Evolutionary conservation across 345 rosid genomes (phyloP).

Genomic region (Citrus hindsii): DNA sequence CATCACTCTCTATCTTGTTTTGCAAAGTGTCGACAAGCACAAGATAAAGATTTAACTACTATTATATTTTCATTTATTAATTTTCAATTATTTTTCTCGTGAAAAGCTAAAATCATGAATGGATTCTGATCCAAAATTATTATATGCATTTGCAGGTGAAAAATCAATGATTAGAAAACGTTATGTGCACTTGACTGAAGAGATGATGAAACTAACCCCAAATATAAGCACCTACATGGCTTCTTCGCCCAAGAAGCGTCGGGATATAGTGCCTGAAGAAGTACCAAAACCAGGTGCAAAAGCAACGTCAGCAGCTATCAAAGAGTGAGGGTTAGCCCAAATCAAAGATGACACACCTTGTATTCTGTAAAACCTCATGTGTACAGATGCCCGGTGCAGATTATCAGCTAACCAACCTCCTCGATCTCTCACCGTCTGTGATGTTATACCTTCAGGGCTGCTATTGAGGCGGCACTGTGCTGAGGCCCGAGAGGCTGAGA

Average conservation of each 20-base stretch:
- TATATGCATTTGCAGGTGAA: neutral
- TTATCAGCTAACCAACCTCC: neutral
- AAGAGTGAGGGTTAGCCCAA: conserved; percentile 2
- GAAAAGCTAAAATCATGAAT: too few species aligned
- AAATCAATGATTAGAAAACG: conserved; percentile 1
- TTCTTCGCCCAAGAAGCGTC: neutral
- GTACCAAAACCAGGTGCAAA: neutral
- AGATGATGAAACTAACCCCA: neutral
- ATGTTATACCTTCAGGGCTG: neutral
- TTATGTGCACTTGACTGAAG: conserved; percentile 1
- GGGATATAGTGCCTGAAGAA: neutral
- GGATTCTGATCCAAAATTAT: too few species aligned
- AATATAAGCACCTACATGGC: neutral
- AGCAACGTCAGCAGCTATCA: neutral
- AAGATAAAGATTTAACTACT: too few species aligned
- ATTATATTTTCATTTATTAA: too few species aligned
- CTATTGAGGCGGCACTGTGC: neutral
- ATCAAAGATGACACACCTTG: conserved; percentile 4
- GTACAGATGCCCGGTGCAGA: neutral
- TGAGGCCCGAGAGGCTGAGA: neutral
- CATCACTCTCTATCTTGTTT: too few species aligned
- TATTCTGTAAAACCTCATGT: neutral
- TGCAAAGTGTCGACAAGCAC: too few species aligned
- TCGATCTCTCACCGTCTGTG: neutral
- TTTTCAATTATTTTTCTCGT: too few species aligned